Evolutionary conservation across 225 moss, liverwort and hornwort genomes (phyloP).

Genomic region (Marchantia paleacea): DNA sequence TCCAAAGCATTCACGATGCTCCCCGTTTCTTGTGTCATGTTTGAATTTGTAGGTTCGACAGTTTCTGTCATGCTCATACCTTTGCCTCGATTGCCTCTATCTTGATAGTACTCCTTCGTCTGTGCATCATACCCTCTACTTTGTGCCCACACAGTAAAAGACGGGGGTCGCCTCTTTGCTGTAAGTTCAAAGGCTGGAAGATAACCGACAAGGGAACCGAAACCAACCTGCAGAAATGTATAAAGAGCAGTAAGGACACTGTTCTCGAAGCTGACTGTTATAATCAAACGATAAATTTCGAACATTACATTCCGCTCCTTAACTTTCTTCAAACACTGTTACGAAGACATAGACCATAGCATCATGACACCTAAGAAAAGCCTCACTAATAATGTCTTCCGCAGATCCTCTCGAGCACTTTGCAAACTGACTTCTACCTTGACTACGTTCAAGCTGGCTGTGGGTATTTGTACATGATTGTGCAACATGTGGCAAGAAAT

Average conservation of each 20-base stretch:
- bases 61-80: not conserved
- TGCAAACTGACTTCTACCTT: too few species aligned
- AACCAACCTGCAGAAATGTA: slow-evolving; percentile 44
- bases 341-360: too few species aligned
- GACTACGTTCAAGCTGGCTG: too few species aligned
- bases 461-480: too few species aligned
- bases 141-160: slow-evolving; percentile 57
- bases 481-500: too few species aligned
- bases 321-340: too few species aligned
- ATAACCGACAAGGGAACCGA: slow-evolving; percentile 68
- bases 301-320: too few species aligned
- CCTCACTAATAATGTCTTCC: too few species aligned
- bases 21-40: not conserved
- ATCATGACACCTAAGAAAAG: too few species aligned
- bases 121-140: slow-evolving; percentile 37
- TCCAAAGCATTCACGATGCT: not conserved
- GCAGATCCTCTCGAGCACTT: too few species aligned
- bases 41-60: not conserved
- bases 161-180: slow-evolving; percentile 49
- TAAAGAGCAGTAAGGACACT: not conserved
- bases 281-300: too few species aligned
- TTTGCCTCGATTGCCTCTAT: not conserved
- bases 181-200: slow-evolving; percentile 65
- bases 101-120: slow-evolving; percentile 1
- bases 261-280: too few species aligned